phyloP scores from a whole-genome alignment of 257 asterid species.

The Forsythia suspensa region DNA sequence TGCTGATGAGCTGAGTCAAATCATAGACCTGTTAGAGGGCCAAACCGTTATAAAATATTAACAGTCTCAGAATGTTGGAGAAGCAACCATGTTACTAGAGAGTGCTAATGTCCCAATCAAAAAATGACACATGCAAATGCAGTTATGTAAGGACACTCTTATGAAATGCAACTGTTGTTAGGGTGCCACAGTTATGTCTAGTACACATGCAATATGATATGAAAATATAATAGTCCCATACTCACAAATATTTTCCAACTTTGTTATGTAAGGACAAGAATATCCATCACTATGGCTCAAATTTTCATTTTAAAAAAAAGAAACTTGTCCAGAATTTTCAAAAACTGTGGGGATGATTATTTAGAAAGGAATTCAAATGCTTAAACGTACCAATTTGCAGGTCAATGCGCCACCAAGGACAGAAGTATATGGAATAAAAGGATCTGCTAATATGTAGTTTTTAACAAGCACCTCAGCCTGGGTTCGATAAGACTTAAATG shows the following conservation, averaged over 20 bases:
- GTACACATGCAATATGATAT: not conserved
- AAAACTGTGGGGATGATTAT: slow-evolving; percentile 8
- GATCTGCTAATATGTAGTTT: slow-evolving; percentile 79
- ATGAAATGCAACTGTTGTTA: not conserved
- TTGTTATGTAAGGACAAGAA: slow-evolving; percentile 1
- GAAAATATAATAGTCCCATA: not conserved
- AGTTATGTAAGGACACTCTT: not conserved
- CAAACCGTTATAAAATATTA: slow-evolving; percentile 16
- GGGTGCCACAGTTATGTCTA: too few species aligned
- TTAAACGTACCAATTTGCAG: slow-evolving; percentile 73
- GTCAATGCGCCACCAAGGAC: slow-evolving; percentile 70
- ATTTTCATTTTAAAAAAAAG: not conserved
- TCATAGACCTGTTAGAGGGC: slow-evolving; percentile 64
- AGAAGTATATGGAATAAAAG: slow-evolving; percentile 78
- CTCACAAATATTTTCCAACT: slow-evolving; percentile 1
- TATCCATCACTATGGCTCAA: not conserved
- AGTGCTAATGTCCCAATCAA: not conserved
- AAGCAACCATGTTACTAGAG: not conserved
- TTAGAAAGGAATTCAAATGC: slow-evolving; percentile 18
- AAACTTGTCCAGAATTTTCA: slow-evolving; percentile 13
- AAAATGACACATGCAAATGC: not conserved
- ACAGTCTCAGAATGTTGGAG: not conserved
- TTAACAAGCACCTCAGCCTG: slow-evolving; percentile 74
- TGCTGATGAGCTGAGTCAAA: slow-evolving; percentile 79
- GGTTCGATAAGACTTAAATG: slow-evolving; percentile 64